phyloP scores from a whole-genome alignment of 2,329 filamentous ascomycete genomes.

The Didymella segeticola region DNA sequence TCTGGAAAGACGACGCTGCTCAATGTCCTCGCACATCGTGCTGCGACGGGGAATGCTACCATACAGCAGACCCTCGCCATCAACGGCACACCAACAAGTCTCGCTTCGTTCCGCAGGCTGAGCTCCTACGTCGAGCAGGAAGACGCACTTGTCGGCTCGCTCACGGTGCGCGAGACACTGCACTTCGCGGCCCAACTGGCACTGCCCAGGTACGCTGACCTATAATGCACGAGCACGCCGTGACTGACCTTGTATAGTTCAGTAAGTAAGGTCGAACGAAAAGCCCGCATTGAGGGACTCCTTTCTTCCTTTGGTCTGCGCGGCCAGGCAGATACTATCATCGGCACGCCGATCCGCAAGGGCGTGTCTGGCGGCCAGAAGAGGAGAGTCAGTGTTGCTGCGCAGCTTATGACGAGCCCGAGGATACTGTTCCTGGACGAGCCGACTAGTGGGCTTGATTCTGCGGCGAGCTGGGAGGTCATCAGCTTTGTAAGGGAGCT shows the following conservation, averaged over 20 bases:
- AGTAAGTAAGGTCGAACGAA: constrained; percentile 64
- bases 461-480: constrained; percentile 76
- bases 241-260: constrained; percentile 44
- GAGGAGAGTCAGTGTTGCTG: constrained; percentile 78
- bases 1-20: constrained; percentile 84
- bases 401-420: constrained; percentile 80
- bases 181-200: constrained; percentile 76
- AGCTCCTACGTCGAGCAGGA: constrained; percentile 87
- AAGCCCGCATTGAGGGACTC: constrained; percentile 69
- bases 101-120: constrained; percentile 66
- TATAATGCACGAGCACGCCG: too few species aligned
- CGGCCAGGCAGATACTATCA: constrained; percentile 71
- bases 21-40: constrained; percentile 75
- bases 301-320: constrained; percentile 76
- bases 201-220: constrained; percentile 53
- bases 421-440: constrained; percentile 85
- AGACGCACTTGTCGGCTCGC: constrained; percentile 79
- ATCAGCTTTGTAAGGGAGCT: constrained; percentile 74
- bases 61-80: constrained; percentile 64
- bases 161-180: constrained; percentile 82
- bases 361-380: constrained; percentile 88
- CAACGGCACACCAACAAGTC: constrained; percentile 66
- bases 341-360: constrained; percentile 83
- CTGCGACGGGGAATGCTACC: constrained; percentile 60
- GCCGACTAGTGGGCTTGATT: constrained; percentile 84